These are phyloP conservation scores for Clavariopsis aquatica DNA, from an alignment of 495 filamentous ascomycete genomes.

Conservation along the genomic window DNA sequence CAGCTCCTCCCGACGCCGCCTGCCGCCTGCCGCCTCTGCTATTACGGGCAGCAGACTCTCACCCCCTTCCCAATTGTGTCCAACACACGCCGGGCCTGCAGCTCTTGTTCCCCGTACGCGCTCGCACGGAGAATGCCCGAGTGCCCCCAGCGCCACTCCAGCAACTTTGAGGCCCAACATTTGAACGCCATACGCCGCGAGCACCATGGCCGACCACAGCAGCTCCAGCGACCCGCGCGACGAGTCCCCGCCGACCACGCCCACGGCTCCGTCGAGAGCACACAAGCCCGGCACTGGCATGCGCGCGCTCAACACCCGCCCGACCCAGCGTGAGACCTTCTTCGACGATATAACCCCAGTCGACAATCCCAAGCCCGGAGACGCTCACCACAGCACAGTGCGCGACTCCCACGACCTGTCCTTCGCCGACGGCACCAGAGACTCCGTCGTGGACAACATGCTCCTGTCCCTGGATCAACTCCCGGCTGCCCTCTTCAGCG, in stretches of 20 bases:
- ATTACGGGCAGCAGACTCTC: neutral
- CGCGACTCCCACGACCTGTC: conserved; percentile 89
- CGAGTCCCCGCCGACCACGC: conserved; percentile 29
- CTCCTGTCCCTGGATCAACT: conserved; percentile 39
- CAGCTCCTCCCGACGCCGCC: conserved; percentile 4
- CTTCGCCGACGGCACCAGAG: conserved; percentile 72
- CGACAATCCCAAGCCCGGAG: conserved; percentile 21
- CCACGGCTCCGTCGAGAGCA: conserved; percentile 18
- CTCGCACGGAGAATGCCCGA: conserved; percentile 15
- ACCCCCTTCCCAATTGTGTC: neutral
- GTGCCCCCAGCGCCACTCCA: conserved; percentile 3
- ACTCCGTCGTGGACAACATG: conserved; percentile 68
- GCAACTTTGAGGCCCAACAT: conserved; percentile 10
- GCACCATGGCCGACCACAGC: conserved; percentile 25
- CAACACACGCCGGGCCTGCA: conserved; percentile 1
- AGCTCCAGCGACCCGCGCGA: conserved; percentile 18
- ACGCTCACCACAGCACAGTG: conserved; percentile 26
- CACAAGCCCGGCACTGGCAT: conserved; percentile 24
- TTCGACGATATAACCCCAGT: conserved; percentile 41
- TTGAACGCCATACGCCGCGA: conserved; percentile 7
- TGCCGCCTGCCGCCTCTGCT: conserved; percentile 8
- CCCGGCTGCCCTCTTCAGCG: conserved; percentile 14
- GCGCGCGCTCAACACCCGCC: conserved; percentile 31
- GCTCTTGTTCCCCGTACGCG: conserved; percentile 10
- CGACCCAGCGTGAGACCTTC: conserved; percentile 35